Conservation (phyloP, 129 eudicot genomes). For the Helichrysum umbraculigerum region DNA sequence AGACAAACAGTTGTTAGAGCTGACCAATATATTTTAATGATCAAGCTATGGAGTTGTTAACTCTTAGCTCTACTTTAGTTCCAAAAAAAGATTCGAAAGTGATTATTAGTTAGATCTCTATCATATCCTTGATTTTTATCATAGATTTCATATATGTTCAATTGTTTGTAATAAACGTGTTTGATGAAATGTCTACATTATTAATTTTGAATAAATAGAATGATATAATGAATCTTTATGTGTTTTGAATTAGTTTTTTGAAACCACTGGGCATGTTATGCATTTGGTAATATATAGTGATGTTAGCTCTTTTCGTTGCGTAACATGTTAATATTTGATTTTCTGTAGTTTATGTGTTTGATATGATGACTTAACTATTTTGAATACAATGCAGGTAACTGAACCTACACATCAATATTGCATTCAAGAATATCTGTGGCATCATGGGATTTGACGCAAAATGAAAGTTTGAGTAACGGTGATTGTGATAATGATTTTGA, state of each 20-base stretch:
- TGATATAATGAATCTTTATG: constrained; percentile 6
- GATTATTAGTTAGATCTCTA: no score
- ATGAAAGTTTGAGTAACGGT: constrained; percentile 35
- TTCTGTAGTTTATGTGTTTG: no score
- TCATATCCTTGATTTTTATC: no score
- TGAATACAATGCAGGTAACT: constrained; percentile 36
- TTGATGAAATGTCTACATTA: constrained; percentile 21
- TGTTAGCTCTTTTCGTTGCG: no score
- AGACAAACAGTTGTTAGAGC: no score
- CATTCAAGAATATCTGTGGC: constrained; percentile 44
- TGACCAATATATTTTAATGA: no score
- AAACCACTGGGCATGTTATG: background rate
- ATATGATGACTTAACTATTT: constrained; percentile 7
- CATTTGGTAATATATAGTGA: no score
- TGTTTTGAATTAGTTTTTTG: background rate
- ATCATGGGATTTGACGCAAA: constrained; percentile 47
- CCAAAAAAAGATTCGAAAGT: no score
- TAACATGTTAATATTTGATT: constrained; percentile 4
- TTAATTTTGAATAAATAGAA: background rate
- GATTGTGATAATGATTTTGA: constrained; percentile 54
- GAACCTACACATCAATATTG: constrained; percentile 5
- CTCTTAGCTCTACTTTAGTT: no score
- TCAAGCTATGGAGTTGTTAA: no score
- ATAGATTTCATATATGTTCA: no score
- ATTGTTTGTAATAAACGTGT: constrained; percentile 4